Conservation (phyloP, 139 green algal species). For the Tetraselmis chui region DNA sequence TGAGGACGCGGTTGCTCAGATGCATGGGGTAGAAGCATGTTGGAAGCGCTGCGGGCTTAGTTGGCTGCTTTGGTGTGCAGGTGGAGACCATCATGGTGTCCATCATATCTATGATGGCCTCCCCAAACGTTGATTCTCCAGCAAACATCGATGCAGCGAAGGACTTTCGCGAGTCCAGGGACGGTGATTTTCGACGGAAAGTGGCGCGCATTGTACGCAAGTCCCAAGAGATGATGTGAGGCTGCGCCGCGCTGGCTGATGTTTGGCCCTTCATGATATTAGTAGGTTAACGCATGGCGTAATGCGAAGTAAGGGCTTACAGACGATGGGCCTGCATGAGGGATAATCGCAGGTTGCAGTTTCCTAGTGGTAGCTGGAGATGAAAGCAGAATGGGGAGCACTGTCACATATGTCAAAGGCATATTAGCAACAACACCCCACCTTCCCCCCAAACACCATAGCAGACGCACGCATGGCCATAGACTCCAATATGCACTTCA, state of each 20-base stretch:
- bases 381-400: no score
- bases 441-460: no score
- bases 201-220: slow-evolving; percentile 82
- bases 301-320: no score
- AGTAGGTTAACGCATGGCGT: no score
- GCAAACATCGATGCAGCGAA: slow-evolving; percentile 98
- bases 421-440: no score
- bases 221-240: slow-evolving; percentile 84
- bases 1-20: slow-evolving; percentile 27
- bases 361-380: no score
- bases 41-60: not conserved
- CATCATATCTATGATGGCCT: slow-evolving; percentile 99
- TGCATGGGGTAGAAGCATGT: not conserved
- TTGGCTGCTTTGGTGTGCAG: slow-evolving; percentile 37
- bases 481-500: no score
- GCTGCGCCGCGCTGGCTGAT: not conserved
- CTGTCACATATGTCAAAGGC: no score
- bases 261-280: no score
- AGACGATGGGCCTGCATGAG: no score
- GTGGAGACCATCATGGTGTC: slow-evolving; percentile 98
- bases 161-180: slow-evolving; percentile 70
- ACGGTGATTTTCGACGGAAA: slow-evolving; percentile 84
- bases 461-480: no score
- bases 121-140: slow-evolving; percentile 96
- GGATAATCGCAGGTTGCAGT: no score